Base-by-base conservation (phyloP, 352 stramenopile genomes). In the Globisporangium canariense region DNA sequence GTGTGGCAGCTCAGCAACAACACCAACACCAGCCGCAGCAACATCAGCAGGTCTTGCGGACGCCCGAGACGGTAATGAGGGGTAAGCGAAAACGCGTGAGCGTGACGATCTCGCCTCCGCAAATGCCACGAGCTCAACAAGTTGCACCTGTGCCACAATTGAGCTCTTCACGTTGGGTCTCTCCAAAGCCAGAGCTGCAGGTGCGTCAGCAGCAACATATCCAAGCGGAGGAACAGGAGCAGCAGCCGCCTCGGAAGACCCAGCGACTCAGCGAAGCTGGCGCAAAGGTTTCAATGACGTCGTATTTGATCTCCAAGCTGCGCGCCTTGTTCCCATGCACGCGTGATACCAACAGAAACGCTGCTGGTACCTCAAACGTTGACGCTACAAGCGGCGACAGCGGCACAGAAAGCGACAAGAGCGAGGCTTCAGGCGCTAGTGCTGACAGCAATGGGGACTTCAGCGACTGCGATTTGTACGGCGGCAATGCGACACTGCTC, bases 241-340 rank as follows among this genome's bases (percentile, higher is more conserved):
- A 68, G 38, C 45, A 68, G 25, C 62, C 62, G 0, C 62, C 62
- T 14, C 54, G 45, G 18, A 68, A 68, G 55, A 64, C 62, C 2
- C 47, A 55, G 1, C 25, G 55, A 36, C 22, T 68, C 16, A 64
- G 55, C 22, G 55, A 55, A 50, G 38, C 46, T 7, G 62, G 62
- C 5, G 38, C 20, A 32, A 60, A 50, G 18, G 28, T 14, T 10
- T 58, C 60, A 0, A 54, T 68, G 34, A 10, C 38, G 9, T 51
- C 55, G 18, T 32, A 28, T 7, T 25, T 68, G 1, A 25, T 20
- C 3, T 51, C 62, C 6, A 58, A 49, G 4, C 41, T 68, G 34
- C 40, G 46, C 18, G 46, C 40, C 7, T 34, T 68, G 8, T 62
- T 68, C 34, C 30, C 52, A 41, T 22, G 38, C 30, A 62, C 28